phyloP scores from a whole-genome alignment of 2,329 filamentous ascomycete species.

The Trichoderma afroharzianum region DNA sequence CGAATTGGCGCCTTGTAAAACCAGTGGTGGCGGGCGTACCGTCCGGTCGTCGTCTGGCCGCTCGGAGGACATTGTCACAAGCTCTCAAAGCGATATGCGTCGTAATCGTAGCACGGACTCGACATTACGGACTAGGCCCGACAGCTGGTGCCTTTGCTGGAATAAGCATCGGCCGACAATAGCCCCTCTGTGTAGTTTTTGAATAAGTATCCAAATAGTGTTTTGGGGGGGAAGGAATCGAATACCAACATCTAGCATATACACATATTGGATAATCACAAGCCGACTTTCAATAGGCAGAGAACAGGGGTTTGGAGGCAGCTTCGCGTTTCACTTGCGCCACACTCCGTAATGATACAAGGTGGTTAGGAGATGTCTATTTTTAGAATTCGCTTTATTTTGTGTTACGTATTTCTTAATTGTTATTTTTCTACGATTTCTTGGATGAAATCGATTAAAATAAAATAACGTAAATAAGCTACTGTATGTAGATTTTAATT shows the following conservation, averaged over 20 bases:
- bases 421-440: neutral
- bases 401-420: neutral
- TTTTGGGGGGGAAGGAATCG: neutral
- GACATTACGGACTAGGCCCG: neutral
- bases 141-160: neutral
- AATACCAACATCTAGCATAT: neutral
- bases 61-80: slow-evolving; percentile 30
- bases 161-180: neutral
- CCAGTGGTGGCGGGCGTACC: slow-evolving; percentile 54
- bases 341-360: neutral
- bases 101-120: neutral
- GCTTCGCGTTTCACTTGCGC: neutral
- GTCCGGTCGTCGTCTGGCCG: slow-evolving; percentile 27
- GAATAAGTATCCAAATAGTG: neutral
- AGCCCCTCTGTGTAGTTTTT: neutral
- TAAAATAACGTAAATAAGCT: neutral
- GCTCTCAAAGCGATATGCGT: neutral
- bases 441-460: neutral
- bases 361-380: neutral
- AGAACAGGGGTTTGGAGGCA: neutral
- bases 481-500: too few relatives aligned
- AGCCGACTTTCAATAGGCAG: neutral
- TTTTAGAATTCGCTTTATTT: neutral
- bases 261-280: neutral
- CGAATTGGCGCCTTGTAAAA: slow-evolving; percentile 58